Evolutionary conservation across 73 alveolate genomes (phyloP), one percentile per base, ranked within the genome.

Genomic region (Paramecium caudatum): DNA sequence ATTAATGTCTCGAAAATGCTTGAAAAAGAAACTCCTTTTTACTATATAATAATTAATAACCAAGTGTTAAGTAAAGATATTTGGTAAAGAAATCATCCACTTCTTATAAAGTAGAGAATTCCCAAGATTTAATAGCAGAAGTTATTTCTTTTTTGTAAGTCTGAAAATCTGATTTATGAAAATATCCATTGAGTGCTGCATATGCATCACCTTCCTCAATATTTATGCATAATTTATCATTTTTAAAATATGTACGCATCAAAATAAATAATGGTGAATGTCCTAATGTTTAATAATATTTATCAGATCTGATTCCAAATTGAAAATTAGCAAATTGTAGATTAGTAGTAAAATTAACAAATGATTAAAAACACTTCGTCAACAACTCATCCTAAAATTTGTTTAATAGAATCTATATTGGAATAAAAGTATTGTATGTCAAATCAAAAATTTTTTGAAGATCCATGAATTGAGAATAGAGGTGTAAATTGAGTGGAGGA

Each of bases 201-300:
- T 27, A 55, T 1, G 80, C 80, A 55, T 55, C 80, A 19, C 46
- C 80, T 23, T 55, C 23, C 30, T 55, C 80, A 5, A 55, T 55
- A 27, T 55, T 43, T 27, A 55, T 21, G 2, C 8, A 8, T 0
- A 55, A 25, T 55, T 55, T 55, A 55, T 55, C 80, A 55, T 55
- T 55, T 0, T 4, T 5, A 55, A 55, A 55, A 21, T 55, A 55
- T 2, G 80, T 55, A 27, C 30, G 23, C 80, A 55, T 55, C 30
- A 27, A 55, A 21, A 55, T 23, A 37, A 55, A 23, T 55, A 55
- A 55, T 2, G 80, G 80, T 21, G 12, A 1, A 2, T 27, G 23
- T 27, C 80, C 45, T 9, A 55, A 21, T 12, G 80, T 2, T 27
- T 23, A 8, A 19, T 1, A 3, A 55, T 10, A 4, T 27, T 23